phyloP scores from a whole-genome alignment of 371 early-diverging fungal genomes.

The Apophysomyces ossiformis region DNA sequence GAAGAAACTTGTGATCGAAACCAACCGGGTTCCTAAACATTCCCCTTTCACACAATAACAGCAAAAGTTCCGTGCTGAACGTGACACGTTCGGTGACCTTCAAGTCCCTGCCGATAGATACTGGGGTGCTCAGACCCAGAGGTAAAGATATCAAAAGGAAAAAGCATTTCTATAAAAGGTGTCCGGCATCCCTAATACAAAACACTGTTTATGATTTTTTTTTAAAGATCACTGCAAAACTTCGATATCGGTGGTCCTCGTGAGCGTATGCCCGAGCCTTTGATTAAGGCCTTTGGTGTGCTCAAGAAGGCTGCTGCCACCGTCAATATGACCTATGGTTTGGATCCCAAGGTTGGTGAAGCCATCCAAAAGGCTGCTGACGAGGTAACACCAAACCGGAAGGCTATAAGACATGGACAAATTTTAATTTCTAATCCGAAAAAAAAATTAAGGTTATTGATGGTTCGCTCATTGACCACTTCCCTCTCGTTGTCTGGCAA shows the following conservation, averaged over 20 bases:
- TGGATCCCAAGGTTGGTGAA: constrained; percentile 67
- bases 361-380: constrained; percentile 83
- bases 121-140: constrained; percentile 92
- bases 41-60: background rate
- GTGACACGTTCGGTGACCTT: constrained; percentile 88
- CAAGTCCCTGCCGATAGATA: constrained; percentile 86
- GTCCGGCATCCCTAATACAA: background rate
- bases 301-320: constrained; percentile 87
- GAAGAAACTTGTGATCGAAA: background rate
- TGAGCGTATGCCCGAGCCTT: constrained; percentile 85
- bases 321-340: constrained; percentile 80
- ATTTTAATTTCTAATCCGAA: background rate
- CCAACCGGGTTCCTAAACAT: too few species aligned
- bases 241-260: constrained; percentile 84
- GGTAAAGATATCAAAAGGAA: constrained; percentile 40
- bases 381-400: constrained; percentile 43
- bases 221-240: constrained; percentile 71
- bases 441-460: constrained; percentile 63
- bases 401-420: too few species aligned
- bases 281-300: constrained; percentile 88
- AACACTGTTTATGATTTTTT: background rate
- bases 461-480: constrained; percentile 80
- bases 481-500: constrained; percentile 90
- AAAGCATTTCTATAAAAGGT: too few species aligned
- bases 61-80: constrained; percentile 71